A percentile compares a stretch with the other conserved stretches of the same genome.
Evolutionary conservation across 1,284 basidiomycete species (phyloP).

Genomic region (Austroboletus rostrupii): DNA sequence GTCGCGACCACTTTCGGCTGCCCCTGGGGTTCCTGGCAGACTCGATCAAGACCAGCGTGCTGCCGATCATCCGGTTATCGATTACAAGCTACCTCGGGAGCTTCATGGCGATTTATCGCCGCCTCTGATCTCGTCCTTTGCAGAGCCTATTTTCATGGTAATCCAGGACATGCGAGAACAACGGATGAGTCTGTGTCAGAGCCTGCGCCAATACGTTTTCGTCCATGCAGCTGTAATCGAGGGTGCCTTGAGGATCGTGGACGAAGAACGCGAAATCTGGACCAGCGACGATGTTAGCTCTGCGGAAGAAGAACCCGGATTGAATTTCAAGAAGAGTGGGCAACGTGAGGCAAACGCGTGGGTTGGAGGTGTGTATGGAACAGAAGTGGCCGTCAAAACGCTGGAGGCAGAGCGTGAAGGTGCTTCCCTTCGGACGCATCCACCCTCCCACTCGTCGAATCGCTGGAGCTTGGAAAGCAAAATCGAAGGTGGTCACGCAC

Average conservation of each 20-base stretch:
- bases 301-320: slow-evolving; percentile 12
- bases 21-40: not conserved
- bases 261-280: slow-evolving; percentile 58
- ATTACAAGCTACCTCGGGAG: slow-evolving; percentile 57
- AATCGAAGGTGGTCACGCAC: slow-evolving; percentile 7
- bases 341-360: slow-evolving; percentile 10
- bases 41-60: slow-evolving; percentile 11
- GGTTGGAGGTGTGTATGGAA: slow-evolving; percentile 2
- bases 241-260: slow-evolving; percentile 72
- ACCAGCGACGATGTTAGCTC: slow-evolving; percentile 27
- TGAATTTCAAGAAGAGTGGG: not conserved
- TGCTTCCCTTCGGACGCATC: slow-evolving; percentile 2
- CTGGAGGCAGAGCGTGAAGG: slow-evolving; percentile 1
- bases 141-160: slow-evolving; percentile 73
- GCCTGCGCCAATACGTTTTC: slow-evolving; percentile 85
- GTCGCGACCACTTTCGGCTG: slow-evolving; percentile 1
- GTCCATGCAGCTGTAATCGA: slow-evolving; percentile 84
- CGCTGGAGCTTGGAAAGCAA: slow-evolving; percentile 11
- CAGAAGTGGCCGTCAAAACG: slow-evolving; percentile 1
- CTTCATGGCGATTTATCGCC: slow-evolving; percentile 55
- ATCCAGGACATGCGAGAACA: slow-evolving; percentile 89
- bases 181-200: slow-evolving; percentile 89
- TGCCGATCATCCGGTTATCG: slow-evolving; percentile 29
- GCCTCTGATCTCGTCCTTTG: slow-evolving; percentile 54
- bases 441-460: slow-evolving; percentile 7